Base-by-base conservation (phyloP, 768 basidiomycete genomes). In the Mycena alexandri region DNA sequence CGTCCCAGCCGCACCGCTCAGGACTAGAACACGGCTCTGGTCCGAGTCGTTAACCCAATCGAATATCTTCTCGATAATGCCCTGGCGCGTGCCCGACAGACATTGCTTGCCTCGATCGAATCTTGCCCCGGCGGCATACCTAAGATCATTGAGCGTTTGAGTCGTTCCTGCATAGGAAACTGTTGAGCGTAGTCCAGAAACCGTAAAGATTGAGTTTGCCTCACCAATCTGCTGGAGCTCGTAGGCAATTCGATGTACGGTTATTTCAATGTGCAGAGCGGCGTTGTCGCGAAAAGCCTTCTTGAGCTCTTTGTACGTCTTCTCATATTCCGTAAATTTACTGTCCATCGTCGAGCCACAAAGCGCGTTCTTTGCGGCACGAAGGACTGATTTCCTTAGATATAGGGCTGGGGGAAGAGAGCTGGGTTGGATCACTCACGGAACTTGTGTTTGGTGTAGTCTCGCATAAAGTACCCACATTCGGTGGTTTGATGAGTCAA, bases 391-490 rank as follows among this genome's bases (percentile, higher is more conserved):
- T 44, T 34, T 14, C 17, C 51, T 34, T 29, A n/a, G 22, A 52
- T 0, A 21, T 7, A 52, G 51, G 33, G n/a, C n/a, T n/a, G 16
- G 36, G 0, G 7, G 14, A 2, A 47, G 8, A n/a, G n/a, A n/a
- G n/a, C n/a, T n/a, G n/a, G n/a, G 8, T 29, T 29, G 29, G 29
- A 29, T 29, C 29, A 50, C 72, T 47, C 44, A 77, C 76, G 38
- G 19, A 74, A 69, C 29, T 64, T 71, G 21, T 55, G 68, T 55
- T 65, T 72, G 42, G 72, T 62, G 55, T 77, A 76, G 38, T 74
- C 75, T 11, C 63, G 68, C 33, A 78, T 75, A 46, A 78, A 78
- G 65, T 77, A 77, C 2, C 70, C 73, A 50, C 77, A 78, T 52
- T 78, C 77, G 7, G 71, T 67, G 4, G 74, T 74, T 64, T 78